Base-by-base conservation (phyloP, 2,329 filamentous ascomycete species). In the Pseudomassariella vexata region DNA sequence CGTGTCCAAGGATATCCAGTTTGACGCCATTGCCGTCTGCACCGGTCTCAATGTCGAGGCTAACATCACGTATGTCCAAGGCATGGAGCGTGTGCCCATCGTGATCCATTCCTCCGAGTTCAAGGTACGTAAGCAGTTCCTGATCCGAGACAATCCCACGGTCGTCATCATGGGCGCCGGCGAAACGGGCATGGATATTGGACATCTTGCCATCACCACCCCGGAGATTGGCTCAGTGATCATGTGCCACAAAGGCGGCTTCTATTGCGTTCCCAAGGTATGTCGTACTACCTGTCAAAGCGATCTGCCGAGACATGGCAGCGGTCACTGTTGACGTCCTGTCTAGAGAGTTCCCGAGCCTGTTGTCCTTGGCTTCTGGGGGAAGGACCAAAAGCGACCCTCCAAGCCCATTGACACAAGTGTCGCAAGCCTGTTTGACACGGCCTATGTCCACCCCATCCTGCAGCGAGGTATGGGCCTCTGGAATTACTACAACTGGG, bases 401-500 rank as follows among this genome's bases (percentile, higher is more conserved):
- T 66, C 65, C 27, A 66, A 68, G 23, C 66, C 68, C 0, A 57
- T 67, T 10, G 68, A 72, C 39, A 57, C 61, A 3, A 60, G 61
- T 1, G 53, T 63, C 2, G 66, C 65, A 8, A 68, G 65, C 33
- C 45, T 72, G 5, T 70, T 73, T 37, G 67, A 72, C 38, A 70
- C 68, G 0, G 64, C 65, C 5, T 72, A 72, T 33, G 60, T 65
- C 5, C 67, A 69, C n/a, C 62, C 63, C 0, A 36, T 59, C 4
- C 49, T 72, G 1, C 62, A 66, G 35, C 55, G 56, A n/a, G 61
- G 60, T 10, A 50, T 42, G 1, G 37, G 65, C 3, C 54, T 63
- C 5, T 71, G 68, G 68, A 42, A 41, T 1, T 62, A 62, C 32
- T 72, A 72, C 37, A 62, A 70, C 31, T 41, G 45, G 16, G 69